Evolutionary conservation across 257 asterid genomes (phyloP).

Genomic region (Lantana camara): DNA sequence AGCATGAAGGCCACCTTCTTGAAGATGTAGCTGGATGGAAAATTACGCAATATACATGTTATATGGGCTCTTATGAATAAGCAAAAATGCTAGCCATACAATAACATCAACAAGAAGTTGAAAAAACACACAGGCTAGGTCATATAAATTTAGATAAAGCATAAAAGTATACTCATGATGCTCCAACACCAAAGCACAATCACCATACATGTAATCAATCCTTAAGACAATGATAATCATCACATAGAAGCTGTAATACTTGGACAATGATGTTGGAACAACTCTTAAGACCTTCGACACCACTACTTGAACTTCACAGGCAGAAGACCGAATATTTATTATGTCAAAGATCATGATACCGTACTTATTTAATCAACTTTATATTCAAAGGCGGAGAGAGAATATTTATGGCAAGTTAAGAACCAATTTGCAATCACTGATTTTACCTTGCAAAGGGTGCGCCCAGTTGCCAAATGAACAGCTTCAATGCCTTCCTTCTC

Average conservation of each 20-base stretch:
- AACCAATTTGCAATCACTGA: conserved; percentile 20
- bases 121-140: conserved; percentile 11
- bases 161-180: conserved; percentile 7
- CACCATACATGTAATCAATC: neutral
- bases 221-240: neutral
- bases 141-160: conserved; percentile 5
- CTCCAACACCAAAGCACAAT: conserved; percentile 5
- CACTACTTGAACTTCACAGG: conserved; percentile 7
- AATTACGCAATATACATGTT: conserved; percentile 20
- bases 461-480: conserved; percentile 94
- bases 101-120: conserved; percentile 15
- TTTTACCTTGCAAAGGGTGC: conserved; percentile 89
- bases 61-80: conserved; percentile 9
- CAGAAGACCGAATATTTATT: conserved; percentile 1
- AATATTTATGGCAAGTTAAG: conserved; percentile 18
- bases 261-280: too few relatives aligned
- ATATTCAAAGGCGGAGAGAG: conserved; percentile 18
- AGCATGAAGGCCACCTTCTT: conserved; percentile 99
- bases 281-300: neutral
- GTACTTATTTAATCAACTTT: conserved; percentile 7
- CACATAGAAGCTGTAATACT: conserved; percentile 7
- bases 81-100: conserved; percentile 13
- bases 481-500: conserved; percentile 98
- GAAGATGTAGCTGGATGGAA: conserved; percentile 89
- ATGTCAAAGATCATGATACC: neutral